Conservation (phyloP, 2,329 filamentous ascomycete species). For the Aspergillus sp. region DNA sequence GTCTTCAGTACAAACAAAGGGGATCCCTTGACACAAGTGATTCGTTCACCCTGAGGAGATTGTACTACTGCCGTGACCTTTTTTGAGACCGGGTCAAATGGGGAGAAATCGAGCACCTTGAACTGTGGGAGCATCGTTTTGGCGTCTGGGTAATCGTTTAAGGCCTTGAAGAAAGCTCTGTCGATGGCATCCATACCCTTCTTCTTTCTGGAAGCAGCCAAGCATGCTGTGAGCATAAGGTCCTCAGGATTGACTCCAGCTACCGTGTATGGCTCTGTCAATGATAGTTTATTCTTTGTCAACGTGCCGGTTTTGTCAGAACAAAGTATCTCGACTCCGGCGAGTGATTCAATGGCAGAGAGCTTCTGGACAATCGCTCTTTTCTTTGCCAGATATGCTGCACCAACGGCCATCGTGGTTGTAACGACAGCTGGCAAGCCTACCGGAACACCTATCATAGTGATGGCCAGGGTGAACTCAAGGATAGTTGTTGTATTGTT, state of each 20-base stretch:
- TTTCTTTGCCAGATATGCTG: conserved; percentile 87
- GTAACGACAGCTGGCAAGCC: conserved; percentile 92
- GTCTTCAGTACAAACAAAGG: conserved; percentile 85
- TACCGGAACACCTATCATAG: conserved; percentile 88
- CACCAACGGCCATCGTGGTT: conserved; percentile 92
- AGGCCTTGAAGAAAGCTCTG: conserved; percentile 88
- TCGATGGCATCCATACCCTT: conserved; percentile 95
- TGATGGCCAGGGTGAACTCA: conserved; percentile 82
- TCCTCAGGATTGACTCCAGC: conserved; percentile 81
- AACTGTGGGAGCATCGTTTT: conserved; percentile 81
- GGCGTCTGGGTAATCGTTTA: conserved; percentile 78
- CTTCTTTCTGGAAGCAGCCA: conserved; percentile 90
- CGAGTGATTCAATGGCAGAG: conserved; percentile 86
- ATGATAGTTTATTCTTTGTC: conserved; percentile 91
- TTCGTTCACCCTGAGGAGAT: conserved; percentile 78
- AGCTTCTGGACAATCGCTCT: conserved; percentile 93
- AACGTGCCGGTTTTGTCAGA: conserved; percentile 93
- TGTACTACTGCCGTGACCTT: conserved; percentile 84
- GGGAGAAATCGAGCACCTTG: conserved; percentile 80
- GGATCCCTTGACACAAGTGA: conserved; percentile 88
- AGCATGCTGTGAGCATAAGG: conserved; percentile 87
- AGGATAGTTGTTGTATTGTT: conserved; percentile 78
- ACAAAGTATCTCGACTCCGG: conserved; percentile 90
- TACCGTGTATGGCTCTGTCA: conserved; percentile 81
- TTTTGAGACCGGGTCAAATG: conserved; percentile 91